Evolutionary conservation across 306 rosid species (phyloP), one percentile per base, ranked within the genome.

Genomic region (Corylus americana): DNA sequence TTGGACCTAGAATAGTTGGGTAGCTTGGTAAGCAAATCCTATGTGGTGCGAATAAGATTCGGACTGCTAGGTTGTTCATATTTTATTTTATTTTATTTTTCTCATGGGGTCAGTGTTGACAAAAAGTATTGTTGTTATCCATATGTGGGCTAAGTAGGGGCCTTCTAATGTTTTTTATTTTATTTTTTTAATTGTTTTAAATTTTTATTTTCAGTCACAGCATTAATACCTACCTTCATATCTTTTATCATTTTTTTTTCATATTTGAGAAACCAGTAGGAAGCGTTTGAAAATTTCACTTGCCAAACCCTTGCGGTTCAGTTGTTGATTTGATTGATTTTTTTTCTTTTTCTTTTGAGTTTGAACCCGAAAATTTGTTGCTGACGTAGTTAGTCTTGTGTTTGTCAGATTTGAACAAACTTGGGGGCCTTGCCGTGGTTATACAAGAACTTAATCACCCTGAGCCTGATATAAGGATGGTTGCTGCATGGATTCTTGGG

Each of bases 401-500:
- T 25, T 11, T 84, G 18, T 67, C 76, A 94, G 97, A 92, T 87
- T 88, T 92, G 78, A 58, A 80, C 82, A 94, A 91, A 85, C 87
- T 94, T 49, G 98, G 95, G 72, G 98, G 97, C 62, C 81, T 91
- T 77, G 57, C 20, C 66, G 89, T 82, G 64, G 87, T 94, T 44
- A 68, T 75, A 3, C 70, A 35, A 22, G 90, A 94, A 71, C 97
- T 94, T 50, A 25, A 84, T 85, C 90, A 92, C 74, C 37, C 85
- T 51, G 92, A 94, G 81, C 70, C 93, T 1, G 88, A 82, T 77
- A 86, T 86, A 55, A 90, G 98, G 84, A 76, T 86, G 25, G 37
- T 83, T 81, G 93, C 97, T 50, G 97, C 98, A 1, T 94, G 97
- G 98, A 80, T 92, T 74, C 72, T 94, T 73, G 98, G 98, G 78